These are phyloP conservation scores for Atalantia buxifolia DNA, from an alignment of 345 rosid genomes.

Conservation along the genomic window DNA sequence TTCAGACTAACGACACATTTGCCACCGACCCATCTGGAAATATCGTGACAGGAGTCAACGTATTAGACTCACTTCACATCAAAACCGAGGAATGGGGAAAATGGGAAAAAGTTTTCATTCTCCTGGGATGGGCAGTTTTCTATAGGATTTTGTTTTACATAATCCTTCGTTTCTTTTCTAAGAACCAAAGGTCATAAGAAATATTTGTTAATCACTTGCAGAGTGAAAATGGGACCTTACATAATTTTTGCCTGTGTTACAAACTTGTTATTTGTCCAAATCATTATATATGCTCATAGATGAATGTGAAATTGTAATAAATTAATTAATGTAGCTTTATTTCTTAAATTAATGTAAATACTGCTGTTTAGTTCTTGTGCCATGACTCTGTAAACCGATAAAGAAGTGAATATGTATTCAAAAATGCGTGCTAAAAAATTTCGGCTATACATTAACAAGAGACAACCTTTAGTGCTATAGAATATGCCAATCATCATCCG, in stretches of 20 bases:
- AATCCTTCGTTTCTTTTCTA: constrained; percentile 55
- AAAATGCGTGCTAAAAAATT: neutral
- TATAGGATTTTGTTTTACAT: constrained; percentile 57
- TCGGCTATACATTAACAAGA: neutral
- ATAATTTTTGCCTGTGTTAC: neutral
- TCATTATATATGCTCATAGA: neutral
- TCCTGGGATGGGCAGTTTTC: constrained; percentile 60
- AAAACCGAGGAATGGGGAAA: constrained; percentile 26
- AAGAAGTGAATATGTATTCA: neutral
- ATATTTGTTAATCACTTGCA: neutral
- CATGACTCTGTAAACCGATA: neutral
- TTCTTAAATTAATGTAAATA: too few relatives aligned
- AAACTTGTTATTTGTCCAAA: neutral
- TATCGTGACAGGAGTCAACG: constrained; percentile 22
- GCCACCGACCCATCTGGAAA: neutral
- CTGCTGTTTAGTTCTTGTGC: neutral
- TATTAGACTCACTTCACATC: constrained; percentile 35
- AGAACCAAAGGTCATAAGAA: constrained; percentile 51
- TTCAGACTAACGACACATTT: constrained; percentile 28
- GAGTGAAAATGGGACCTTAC: neutral
- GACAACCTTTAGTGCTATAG: constrained; percentile 16
- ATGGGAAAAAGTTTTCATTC: constrained; percentile 44
- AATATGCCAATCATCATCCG: constrained; percentile 3
- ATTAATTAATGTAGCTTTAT: neutral
- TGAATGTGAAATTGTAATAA: too few relatives aligned